These are phyloP conservation scores for Candida rishiriensis DNA, from an alignment of 805 yeast species.

Conservation along the genomic window DNA sequence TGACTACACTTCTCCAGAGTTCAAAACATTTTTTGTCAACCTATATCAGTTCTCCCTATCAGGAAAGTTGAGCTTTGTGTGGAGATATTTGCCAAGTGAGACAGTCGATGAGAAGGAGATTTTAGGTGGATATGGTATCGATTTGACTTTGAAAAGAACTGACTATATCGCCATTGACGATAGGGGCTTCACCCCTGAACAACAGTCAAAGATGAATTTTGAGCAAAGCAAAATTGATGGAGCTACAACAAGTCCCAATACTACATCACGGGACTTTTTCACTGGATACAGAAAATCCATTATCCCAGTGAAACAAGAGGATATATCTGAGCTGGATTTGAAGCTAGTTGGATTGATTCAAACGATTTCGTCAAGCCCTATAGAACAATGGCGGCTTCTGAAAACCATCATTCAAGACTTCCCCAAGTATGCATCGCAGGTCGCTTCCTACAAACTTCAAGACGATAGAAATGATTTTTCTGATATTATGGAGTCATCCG, in stretches of 20 bases:
- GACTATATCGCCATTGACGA: constrained; percentile 67
- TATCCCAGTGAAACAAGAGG: constrained; percentile 26
- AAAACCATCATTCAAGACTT: constrained; percentile 42
- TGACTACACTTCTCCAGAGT: constrained; percentile 44
- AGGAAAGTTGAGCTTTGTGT: constrained; percentile 67
- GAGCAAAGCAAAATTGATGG: constrained; percentile 6
- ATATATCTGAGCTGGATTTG: constrained; percentile 35
- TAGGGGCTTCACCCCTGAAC: constrained; percentile 34
- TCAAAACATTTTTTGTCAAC: constrained; percentile 53
- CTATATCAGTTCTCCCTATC: constrained; percentile 53
- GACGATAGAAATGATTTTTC: constrained; percentile 3
- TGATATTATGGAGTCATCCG: background rate
- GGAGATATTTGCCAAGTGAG: constrained; percentile 59
- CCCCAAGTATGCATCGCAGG: constrained; percentile 46
- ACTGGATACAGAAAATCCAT: constrained; percentile 28
- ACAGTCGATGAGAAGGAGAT: constrained; percentile 19
- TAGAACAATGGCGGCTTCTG: constrained; percentile 35
- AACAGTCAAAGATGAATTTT: constrained; percentile 25
- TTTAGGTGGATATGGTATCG: constrained; percentile 64
- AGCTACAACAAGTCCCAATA: background rate
- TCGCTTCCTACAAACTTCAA: constrained; percentile 26
- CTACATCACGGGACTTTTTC: constrained; percentile 10
- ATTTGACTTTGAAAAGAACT: constrained; percentile 57
- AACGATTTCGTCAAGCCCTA: constrained; percentile 11
- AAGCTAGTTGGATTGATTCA: constrained; percentile 39